Base-by-base conservation (phyloP, 768 basidiomycete genomes). In the Tubosaeta sp. region DNA sequence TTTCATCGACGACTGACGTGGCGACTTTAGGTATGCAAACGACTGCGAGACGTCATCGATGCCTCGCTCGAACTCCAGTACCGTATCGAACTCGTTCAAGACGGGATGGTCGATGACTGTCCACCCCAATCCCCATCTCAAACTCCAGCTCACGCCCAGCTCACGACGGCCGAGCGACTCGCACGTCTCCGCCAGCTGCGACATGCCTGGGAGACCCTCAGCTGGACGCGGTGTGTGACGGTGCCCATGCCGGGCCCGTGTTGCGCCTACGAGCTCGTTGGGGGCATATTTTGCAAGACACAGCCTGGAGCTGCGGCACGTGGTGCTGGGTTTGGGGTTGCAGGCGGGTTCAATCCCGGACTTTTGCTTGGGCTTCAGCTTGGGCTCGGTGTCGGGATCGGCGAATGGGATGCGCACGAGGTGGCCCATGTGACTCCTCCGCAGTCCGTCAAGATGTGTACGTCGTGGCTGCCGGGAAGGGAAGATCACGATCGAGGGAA, bases 241-340 rank as follows among this genome's bases (percentile, higher is more conserved):
- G 60, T 75, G 0, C 62, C 67, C 6, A 59, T 73, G 31, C 61
- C 70, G 0, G 76, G 70, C 0, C 53, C 59, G 3, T 77, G 75
- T 48, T 69, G 69, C 41, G 79, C 81, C 4, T 85, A 85, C 58
- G 82, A 85, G 52, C 71, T 85, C 52, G 83, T 84, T 4, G 78
- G 72, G 0, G 83, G 83, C 0, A 61, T 81, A 0, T 83, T 84
- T 60, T 78, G 74, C 31, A 76, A 80, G 59, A 71, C 66, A 13
- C 54, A 58, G 44, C 56, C 54, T n/a, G 31, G 27, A 3, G 8
- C 13, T 39, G 14, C 32, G 1, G 14, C 21, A 12, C 45, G 18
- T 31, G 36, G 34, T 19, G 14, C 1, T 35, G 21, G 19, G 10
- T 8, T 39, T 39, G 38, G 39, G 21, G 39, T 21, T 24, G 39